Percentiles rank a stretch among this genome's conserved stretches.
Conservation (phyloP, 345 rosid genomes). For the Aquilaria sinensis region DNA sequence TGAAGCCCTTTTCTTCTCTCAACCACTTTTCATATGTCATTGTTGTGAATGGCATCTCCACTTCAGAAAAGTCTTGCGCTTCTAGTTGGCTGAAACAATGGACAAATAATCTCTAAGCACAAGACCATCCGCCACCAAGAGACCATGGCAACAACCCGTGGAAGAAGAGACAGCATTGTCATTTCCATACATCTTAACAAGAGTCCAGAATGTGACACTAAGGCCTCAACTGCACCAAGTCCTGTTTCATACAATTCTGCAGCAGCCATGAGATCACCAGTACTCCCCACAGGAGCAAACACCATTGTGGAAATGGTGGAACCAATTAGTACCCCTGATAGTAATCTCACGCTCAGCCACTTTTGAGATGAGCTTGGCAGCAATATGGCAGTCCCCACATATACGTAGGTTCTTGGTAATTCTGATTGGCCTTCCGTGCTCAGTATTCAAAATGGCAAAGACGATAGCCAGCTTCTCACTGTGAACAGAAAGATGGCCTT, state of each 20-base stretch:
- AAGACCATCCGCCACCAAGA: neutral
- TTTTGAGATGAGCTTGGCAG: conserved; percentile 61
- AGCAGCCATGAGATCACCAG: conserved; percentile 34
- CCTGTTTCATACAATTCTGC: too few relatives aligned
- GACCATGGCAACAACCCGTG: neutral
- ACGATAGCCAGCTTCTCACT: conserved; percentile 77
- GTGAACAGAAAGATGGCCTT: conserved; percentile 62
- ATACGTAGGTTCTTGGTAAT: conserved; percentile 75
- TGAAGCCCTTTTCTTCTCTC: too few relatives aligned
- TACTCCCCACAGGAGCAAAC: conserved; percentile 70
- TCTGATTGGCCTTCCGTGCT: conserved; percentile 37
- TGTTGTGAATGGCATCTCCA: too few relatives aligned
- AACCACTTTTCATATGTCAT: too few relatives aligned
- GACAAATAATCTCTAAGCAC: neutral
- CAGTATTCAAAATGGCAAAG: conserved; percentile 54
- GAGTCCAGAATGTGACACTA: neutral
- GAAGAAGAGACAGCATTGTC: neutral
- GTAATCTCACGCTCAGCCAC: conserved; percentile 50
- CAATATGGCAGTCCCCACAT: conserved; percentile 69
- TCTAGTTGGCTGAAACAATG: too few relatives aligned
- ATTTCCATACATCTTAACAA: neutral
- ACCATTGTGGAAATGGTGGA: conserved; percentile 58
- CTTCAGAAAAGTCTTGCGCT: too few relatives aligned
- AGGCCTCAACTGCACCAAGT: too few relatives aligned
- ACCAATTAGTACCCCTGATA: conserved; percentile 57